Conservation (phyloP, 2,329 filamentous ascomycete species). For the Zalaria sp. region DNA sequence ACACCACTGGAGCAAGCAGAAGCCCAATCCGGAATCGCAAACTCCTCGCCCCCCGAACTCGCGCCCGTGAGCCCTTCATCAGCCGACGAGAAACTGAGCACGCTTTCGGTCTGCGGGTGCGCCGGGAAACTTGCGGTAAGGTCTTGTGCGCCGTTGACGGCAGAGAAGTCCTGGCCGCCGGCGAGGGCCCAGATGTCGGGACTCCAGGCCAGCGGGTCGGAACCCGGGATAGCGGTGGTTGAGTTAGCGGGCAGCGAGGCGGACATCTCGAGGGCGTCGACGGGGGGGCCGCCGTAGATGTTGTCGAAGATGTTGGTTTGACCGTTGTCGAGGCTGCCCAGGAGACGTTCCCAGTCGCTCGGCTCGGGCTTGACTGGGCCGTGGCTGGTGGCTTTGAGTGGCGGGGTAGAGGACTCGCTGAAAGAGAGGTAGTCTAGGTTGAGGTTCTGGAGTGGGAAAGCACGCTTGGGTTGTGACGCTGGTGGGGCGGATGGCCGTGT, state of each 20-base stretch:
- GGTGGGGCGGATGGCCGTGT: constrained; percentile 18
- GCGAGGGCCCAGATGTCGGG: constrained; percentile 16
- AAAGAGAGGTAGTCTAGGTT: constrained; percentile 37
- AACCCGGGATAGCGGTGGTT: constrained; percentile 10
- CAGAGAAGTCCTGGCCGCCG: not conserved
- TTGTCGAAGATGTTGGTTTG: constrained; percentile 73
- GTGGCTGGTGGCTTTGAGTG: constrained; percentile 6
- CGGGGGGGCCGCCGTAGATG: constrained; percentile 55
- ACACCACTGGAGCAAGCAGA: constrained; percentile 8
- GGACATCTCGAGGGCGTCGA: constrained; percentile 22
- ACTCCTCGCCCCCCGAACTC: not conserved
- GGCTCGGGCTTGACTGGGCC: constrained; percentile 15
- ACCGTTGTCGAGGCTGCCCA: constrained; percentile 67
- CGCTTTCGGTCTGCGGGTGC: constrained; percentile 32
- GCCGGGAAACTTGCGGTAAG: constrained; percentile 7
- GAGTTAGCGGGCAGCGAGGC: constrained; percentile 11
- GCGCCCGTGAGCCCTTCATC: not conserved
- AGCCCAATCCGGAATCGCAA: constrained; percentile 4
- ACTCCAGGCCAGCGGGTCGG: constrained; percentile 8
- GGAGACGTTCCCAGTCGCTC: constrained; percentile 68
- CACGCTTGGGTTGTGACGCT: constrained; percentile 16
- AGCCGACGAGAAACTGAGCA: constrained; percentile 27
- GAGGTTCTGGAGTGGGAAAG: constrained; percentile 8
- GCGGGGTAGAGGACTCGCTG: constrained; percentile 11
- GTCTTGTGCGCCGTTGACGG: no score